Conservation (phyloP, 129 eudicot species). For the Daucus carota region DH1_v3.0 NC_030386.2:16774501-16775000, state of each 20-base stretch:
- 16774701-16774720: slow-evolving; percentile 57
- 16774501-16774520: slow-evolving; percentile 53
- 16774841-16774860: slow-evolving; percentile 45
- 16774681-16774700: slow-evolving; percentile 69
- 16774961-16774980: slow-evolving; percentile 48
- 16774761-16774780: not conserved
- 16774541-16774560: not conserved
- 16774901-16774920: slow-evolving; percentile 1
- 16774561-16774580: not conserved
- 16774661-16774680: slow-evolving; percentile 87
- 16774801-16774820: slow-evolving; percentile 65
- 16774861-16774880: slow-evolving; percentile 63
- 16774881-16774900: slow-evolving; percentile 61
- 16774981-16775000: slow-evolving; percentile 81
- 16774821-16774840: slow-evolving; percentile 78
- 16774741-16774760: not conserved
- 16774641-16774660: slow-evolving; percentile 74
- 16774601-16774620: not conserved
- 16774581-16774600: not conserved
- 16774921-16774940: not conserved
- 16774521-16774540: slow-evolving; percentile 19
- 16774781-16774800: not conserved
- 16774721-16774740: slow-evolving; percentile 98
- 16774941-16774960: not conserved
- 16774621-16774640: slow-evolving; percentile 62